Base-by-base conservation (phyloP, 2,329 filamentous ascomycete genomes). In the Didymella segeticola region DNA sequence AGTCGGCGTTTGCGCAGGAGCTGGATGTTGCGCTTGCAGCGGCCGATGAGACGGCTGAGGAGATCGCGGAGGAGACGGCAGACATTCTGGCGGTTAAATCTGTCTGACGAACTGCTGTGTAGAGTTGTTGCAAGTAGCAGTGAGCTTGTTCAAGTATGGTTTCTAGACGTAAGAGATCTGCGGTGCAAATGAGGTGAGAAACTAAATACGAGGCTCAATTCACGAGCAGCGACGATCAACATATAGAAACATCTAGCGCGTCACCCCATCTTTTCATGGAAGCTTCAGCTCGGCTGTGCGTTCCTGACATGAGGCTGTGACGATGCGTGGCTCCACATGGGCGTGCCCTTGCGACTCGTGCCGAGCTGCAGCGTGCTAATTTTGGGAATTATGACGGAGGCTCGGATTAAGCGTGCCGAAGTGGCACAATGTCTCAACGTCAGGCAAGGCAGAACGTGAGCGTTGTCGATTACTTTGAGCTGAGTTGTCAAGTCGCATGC, bases 1-100 rank as follows among this genome's bases (percentile, higher is more conserved):
- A 71, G 60, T 60, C 54, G 25, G 57, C 58, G 27, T 55, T 60
- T 23, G 65, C 36, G 62, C 70, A 72, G 42, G 61, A 57, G 43
- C 43, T 47, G 39, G 49, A 43, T 34, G 61, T 54, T 43, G 61
- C 43, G 42, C 55, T 58, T 4, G 62, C 53, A 4, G 59, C 33
- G 19, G 59, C 55, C 29, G 67, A 60, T 25, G 64, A 62, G 37
- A 58, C 41, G 27, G 56, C 49, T 1, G 56, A 48, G 15, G 60
- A 54, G 19, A 53, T 34, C 11, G 36, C 52, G 17, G 45, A 38
- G 25, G 47, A 27, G 15, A 50, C 47, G 15, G 31, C 53, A 8
- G 66, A 58, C 66, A 68, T 69, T 22, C 4, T 47, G 31, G 20
- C 25, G 26, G 11, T n/a, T 31, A 15, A 17, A 12, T 19, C 5